Conservation (phyloP, 140 eudicot genomes). For the Anethum foeniculum region DNA sequence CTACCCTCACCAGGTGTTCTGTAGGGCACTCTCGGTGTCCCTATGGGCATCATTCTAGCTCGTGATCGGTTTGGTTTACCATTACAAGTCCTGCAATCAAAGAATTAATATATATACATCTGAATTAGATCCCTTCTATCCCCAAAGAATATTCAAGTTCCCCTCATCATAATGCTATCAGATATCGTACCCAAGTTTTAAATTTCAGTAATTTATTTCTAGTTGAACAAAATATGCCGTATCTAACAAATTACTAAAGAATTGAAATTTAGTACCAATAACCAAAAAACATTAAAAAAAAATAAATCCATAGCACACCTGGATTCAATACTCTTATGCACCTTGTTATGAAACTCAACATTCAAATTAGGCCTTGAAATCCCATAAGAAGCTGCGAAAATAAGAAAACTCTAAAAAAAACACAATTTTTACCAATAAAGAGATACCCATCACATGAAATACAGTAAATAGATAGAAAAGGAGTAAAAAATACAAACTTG, state of each 20-base stretch:
- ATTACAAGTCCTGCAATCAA: conserved; percentile 34
- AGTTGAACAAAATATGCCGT: not conserved
- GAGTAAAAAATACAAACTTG: conserved; percentile 28
- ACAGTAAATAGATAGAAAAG: not conserved
- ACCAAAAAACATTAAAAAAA: not conserved
- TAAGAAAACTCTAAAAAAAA: not conserved
- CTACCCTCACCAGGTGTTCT: conserved; percentile 59
- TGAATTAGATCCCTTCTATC: not conserved
- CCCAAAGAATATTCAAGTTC: not conserved
- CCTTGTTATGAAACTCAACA: conserved; percentile 51
- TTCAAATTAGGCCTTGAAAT: conserved; percentile 44
- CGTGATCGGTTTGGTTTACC: conserved; percentile 57
- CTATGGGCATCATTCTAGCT: conserved; percentile 74
- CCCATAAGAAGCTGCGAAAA: conserved; percentile 45
- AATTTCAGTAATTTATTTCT: not conserved
- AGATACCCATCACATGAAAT: not conserved
- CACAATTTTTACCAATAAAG: not conserved
- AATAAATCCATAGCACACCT: conserved; percentile 23
- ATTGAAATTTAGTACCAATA: not conserved
- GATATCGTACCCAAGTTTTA: not conserved
- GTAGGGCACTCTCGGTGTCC: conserved; percentile 72
- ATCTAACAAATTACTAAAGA: not conserved
- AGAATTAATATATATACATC: not conserved
- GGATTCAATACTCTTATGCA: conserved; percentile 48
- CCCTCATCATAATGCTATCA: not conserved